Base-by-base conservation (phyloP, 257 asterid species). In the Galeopsis tetrahit region DNA sequence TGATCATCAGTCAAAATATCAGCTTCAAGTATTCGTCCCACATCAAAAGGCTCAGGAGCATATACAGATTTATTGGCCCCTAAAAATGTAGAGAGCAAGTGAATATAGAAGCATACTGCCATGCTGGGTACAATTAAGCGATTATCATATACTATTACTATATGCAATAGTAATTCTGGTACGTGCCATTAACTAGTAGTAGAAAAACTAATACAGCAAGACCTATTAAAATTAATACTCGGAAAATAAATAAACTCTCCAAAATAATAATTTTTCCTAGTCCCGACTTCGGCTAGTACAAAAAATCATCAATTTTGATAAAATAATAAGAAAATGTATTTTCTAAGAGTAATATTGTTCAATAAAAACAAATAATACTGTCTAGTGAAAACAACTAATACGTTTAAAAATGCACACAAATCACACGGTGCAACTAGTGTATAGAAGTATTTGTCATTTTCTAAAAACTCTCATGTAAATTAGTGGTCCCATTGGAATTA, bases 21-120 rank as follows among this genome's bases (percentile, higher is more conserved):
- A 44, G 90, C 99, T 77, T 88, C 83, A 78, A 95, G 80, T 58
- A 90, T 75, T 81, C 93, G 83, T 62, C 98, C 99, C 69, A 95
- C 96, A 72, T 95, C 99, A 82, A 82, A 81, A 31, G 99, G 99
- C 79, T 95, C 99, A 2, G 98, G 99, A 63, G 98, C 97, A 78
- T 95, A 95, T 71, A 79, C 71, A 65, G 90, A 74, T 78, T 95
- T 95, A n/a, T 88, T 91, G 70, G 99, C 99, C 72, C 98, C 99
- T 91, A 84, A 49, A 33, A 35, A 53, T n/a, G 59, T 38, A 10
- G 66, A 61, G 40, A 35, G 71, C 75, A 39, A n/a, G 71, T 64
- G 40, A 49, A 57, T 2, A 44, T 32, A 35, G 42, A 31, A 61
- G 5, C 65, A 10, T 31, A 6, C 33, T 8, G 21, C 31, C 34